Percentiles rank a stretch among this genome's conserved stretches.
Evolutionary conservation across 2,329 filamentous ascomycete species (phyloP).

Genomic region (Sporothrix variecibatus): DNA sequence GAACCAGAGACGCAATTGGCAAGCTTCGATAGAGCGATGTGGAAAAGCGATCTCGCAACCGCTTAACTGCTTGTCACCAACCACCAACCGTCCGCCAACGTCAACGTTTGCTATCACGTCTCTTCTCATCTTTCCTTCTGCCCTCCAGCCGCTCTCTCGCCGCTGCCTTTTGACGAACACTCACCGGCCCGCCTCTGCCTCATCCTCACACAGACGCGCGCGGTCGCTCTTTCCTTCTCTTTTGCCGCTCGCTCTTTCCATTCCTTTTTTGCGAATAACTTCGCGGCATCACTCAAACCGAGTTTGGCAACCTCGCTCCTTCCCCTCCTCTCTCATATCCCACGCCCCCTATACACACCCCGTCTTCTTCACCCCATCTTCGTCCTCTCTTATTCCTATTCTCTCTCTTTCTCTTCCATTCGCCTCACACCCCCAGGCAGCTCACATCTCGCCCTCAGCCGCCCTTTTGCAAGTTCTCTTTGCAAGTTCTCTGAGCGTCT

Average conservation of each 20-base stretch:
- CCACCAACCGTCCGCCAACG: neutral
- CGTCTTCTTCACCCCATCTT: slow-evolving; percentile 17
- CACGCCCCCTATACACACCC: slow-evolving; percentile 17
- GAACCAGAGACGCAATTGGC: slow-evolving; percentile 10
- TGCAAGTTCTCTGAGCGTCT: neutral
- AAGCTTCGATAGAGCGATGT: slow-evolving; percentile 27
- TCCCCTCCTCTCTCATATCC: neutral
- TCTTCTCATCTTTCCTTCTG: neutral
- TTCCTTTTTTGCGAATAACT: slow-evolving; percentile 28
- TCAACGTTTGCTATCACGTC: slow-evolving; percentile 5
- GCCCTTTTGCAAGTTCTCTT: too few relatives aligned
- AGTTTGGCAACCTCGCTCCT: neutral
- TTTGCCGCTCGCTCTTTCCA: neutral
- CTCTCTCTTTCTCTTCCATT: neutral
- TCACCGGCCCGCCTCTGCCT: neutral
- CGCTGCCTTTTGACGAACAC: neutral
- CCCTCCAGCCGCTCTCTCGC: neutral
- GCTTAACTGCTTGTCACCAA: slow-evolving; percentile 18
- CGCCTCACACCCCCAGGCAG: neutral
- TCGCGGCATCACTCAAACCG: slow-evolving; percentile 24
- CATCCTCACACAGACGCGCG: neutral
- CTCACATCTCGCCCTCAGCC: neutral
- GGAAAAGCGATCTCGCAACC: slow-evolving; percentile 16
- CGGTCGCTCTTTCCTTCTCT: slow-evolving; percentile 6
- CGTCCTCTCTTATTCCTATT: neutral